Conservation (phyloP, 2,329 filamentous ascomycete species). For the Orbilia blumenaviensis region DNA sequence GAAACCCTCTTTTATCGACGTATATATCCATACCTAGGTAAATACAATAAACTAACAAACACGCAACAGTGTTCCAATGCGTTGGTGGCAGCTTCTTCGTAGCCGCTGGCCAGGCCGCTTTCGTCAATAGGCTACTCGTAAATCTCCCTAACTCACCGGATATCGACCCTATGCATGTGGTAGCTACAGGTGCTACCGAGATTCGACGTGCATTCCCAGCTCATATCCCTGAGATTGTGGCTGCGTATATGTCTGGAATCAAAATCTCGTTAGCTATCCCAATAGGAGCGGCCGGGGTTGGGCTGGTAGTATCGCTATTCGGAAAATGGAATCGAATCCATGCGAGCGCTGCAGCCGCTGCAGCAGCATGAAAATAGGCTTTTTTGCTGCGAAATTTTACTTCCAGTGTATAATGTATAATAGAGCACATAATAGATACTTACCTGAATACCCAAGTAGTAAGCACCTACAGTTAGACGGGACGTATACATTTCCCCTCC, state of each 20-base stretch:
- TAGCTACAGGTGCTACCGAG: slow-evolving; percentile 67
- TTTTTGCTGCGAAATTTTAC: no score
- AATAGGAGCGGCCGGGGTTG: slow-evolving; percentile 59
- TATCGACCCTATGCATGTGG: slow-evolving; percentile 64
- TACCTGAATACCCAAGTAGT: no score
- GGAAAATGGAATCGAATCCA: background rate
- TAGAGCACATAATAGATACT: no score
- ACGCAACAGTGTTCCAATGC: slow-evolving; percentile 58
- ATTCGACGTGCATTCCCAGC: slow-evolving; percentile 58
- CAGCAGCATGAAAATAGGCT: background rate
- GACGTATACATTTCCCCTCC: no score
- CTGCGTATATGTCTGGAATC: slow-evolving; percentile 56
- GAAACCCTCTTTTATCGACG: slow-evolving; percentile 63
- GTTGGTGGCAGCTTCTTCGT: slow-evolving; percentile 66
- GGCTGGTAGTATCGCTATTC: slow-evolving; percentile 49
- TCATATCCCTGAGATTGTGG: slow-evolving; percentile 62
- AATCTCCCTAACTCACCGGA: slow-evolving; percentile 60
- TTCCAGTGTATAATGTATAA: no score
- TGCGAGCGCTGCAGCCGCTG: background rate
- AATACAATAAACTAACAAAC: background rate
- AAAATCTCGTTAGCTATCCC: slow-evolving; percentile 52
- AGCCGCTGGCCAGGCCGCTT: slow-evolving; percentile 66
- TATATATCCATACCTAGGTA: slow-evolving; percentile 57
- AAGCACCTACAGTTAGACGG: no score
- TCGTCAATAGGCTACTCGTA: slow-evolving; percentile 62